Conservation (phyloP, 1,284 basidiomycete genomes). For the Macrocystidia cucumis region DNA sequence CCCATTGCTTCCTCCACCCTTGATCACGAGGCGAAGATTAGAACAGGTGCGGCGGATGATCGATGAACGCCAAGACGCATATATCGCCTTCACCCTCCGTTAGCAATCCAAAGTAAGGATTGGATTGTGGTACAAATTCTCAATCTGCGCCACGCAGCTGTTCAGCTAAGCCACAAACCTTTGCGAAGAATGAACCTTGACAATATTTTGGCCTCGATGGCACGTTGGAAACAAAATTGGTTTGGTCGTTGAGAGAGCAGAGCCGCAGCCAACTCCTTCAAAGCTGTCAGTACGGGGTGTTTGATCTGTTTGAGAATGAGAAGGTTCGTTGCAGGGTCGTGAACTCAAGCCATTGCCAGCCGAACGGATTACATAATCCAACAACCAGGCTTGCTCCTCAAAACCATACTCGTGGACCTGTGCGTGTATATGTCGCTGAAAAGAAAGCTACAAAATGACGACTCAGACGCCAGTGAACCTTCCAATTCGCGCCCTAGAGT, state of each 20-base stretch:
- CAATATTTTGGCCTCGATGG: no score
- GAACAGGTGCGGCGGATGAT: no score
- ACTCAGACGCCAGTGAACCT: not conserved
- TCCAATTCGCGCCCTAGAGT: not conserved
- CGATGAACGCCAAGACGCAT: no score
- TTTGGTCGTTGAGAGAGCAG: not conserved
- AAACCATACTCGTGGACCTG: not conserved
- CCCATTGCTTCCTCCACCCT: no score
- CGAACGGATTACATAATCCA: not conserved
- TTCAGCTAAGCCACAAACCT: no score
- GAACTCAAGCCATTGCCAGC: not conserved
- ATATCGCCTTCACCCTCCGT: no score
- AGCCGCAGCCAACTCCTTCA: not conserved
- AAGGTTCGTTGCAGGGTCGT: not conserved
- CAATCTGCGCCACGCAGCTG: no score
- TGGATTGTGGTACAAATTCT: no score
- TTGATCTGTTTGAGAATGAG: not conserved
- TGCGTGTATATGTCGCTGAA: not conserved
- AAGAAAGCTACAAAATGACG: not conserved
- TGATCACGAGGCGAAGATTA: no score
- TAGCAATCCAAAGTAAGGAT: no score
- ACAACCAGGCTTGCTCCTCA: not conserved
- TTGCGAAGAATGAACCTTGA: no score
- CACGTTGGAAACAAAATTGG: not conserved
- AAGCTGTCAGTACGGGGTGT: not conserved